Conservation (phyloP, 371 early-diverging fungal species). For the Cokeromyces recurvatus region DNA sequence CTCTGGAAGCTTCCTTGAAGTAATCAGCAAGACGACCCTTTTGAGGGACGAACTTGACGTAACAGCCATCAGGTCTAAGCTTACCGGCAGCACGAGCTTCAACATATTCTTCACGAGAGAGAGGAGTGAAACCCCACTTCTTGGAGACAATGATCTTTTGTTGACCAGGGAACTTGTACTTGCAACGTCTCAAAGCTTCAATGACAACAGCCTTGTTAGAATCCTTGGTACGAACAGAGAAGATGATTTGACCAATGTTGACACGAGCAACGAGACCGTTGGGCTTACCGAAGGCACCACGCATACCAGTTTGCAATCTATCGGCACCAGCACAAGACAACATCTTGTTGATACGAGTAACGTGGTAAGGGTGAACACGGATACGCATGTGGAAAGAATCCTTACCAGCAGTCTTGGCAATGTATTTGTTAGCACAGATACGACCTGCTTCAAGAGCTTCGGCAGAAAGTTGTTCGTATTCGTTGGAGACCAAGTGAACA, state of each 20-base stretch:
- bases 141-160: slow-evolving; percentile 98
- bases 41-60: slow-evolving; percentile 94
- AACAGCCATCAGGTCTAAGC: slow-evolving; percentile 94
- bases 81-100: slow-evolving; percentile 74
- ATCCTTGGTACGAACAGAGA: slow-evolving; percentile 99
- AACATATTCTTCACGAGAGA: slow-evolving; percentile 91
- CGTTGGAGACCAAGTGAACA: slow-evolving; percentile 98
- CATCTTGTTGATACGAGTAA: slow-evolving; percentile 99
- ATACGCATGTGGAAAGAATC: slow-evolving; percentile 99
- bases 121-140: slow-evolving; percentile 99
- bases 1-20: slow-evolving; percentile 27
- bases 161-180: slow-evolving; percentile 99
- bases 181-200: slow-evolving; percentile 96
- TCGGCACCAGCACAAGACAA: slow-evolving; percentile 99
- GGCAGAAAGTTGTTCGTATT: slow-evolving; percentile 98
- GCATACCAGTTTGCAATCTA: slow-evolving; percentile 99
- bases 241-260: slow-evolving; percentile 97
- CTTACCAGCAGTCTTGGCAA: slow-evolving; percentile 98
- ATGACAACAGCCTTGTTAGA: slow-evolving; percentile 91
- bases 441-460: slow-evolving; percentile 99
- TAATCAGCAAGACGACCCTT: slow-evolving; percentile 83
- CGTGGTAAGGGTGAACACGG: slow-evolving; percentile 99
- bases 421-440: slow-evolving; percentile 99
- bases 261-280: slow-evolving; percentile 99
- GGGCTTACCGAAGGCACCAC: slow-evolving; percentile 99